Evolutionary conservation across 768 basidiomycete species (phyloP), one percentile per base, ranked within the genome.

Genomic region (Lactarius psammicola): DNA sequence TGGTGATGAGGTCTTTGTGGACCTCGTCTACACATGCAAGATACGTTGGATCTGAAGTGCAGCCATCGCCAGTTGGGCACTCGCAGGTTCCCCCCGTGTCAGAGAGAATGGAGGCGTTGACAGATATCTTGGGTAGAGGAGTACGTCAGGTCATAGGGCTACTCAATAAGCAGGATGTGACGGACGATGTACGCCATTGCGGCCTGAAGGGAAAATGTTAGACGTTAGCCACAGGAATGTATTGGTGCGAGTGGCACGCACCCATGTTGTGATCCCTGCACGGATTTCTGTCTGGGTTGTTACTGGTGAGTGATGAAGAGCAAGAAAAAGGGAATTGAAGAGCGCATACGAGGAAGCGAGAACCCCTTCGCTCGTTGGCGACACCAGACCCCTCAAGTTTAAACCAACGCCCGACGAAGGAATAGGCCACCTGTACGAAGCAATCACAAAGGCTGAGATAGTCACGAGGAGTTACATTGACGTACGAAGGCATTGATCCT

Each of bases 151-250:
- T 40, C 55, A 31, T 51, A 5, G 55, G 10, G 8, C 4, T 20
- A 26, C n/a, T 53, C 42, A 66, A 49, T 63, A 61, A 46, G 64
- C 62, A 18, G 26, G 26, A 23, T 7, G 40, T 40, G 6, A 34
- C 63, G 61, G 51, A 89, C 89, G 66, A 92, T 92, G 77, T 93
- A 92, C 23, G 90, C 87, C 91, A 92, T 93, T 36, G 89, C 86
- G 5, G 88, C 89, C 83, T 90, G 66, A 20, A 8, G 46, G 42
- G 15, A 13, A 58, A 38, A 30, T 20, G 56, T 11, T 49, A 23
- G 63, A 44, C 4, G 23, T 70, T 67, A 33, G 69, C 64, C 18
- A 65, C 65, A 53, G 69, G 60, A 34, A 4, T 57, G 23, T 23
- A n/a, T 49, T 1, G 33, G 38, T 18, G 10, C 31, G 17, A 33